Percentiles rank a stretch among this genome's conserved stretches.
These are phyloP conservation scores for Amanita subjunquillea DNA, from an alignment of 768 basidiomycete genomes.

Conservation along the genomic window DNA sequence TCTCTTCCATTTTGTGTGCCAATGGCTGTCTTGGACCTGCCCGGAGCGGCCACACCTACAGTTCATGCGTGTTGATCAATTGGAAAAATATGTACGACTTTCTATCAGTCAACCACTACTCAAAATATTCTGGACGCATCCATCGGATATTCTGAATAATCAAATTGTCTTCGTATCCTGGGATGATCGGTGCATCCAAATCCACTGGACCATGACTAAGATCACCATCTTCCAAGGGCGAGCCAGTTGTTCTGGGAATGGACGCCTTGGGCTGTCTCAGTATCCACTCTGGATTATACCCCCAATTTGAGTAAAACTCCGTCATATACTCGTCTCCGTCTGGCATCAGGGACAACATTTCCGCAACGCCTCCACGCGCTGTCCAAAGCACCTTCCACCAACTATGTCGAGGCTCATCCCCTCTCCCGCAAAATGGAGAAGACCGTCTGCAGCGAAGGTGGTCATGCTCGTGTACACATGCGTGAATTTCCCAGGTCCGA, in stretches of 20 bases:
- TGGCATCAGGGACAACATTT: constrained; percentile 8
- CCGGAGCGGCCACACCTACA: too few species aligned
- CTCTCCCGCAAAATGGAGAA: constrained; percentile 27
- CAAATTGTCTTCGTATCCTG: background rate
- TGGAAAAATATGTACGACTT: too few species aligned
- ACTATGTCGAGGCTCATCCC: constrained; percentile 22
- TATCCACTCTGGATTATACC: background rate
- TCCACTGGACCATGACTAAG: too few species aligned
- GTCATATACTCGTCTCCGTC: background rate
- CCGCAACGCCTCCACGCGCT: constrained; percentile 11
- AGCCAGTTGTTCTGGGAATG: background rate
- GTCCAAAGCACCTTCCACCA: constrained; percentile 16
- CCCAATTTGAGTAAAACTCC: background rate
- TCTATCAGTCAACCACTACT: too few species aligned
- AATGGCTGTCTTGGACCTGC: too few species aligned
- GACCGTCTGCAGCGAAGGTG: constrained; percentile 9
- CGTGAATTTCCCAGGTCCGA: constrained; percentile 24
- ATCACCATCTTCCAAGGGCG: background rate
- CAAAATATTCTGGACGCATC: background rate
- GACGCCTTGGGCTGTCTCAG: background rate
- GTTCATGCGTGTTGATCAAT: too few species aligned
- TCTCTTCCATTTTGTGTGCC: too few species aligned
- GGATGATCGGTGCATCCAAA: background rate
- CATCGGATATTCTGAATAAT: background rate
- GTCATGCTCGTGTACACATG: constrained; percentile 14